A percentile compares a stretch with the other conserved stretches of the same genome.
phyloP scores from a whole-genome alignment of 495 filamentous ascomycete genomes.

The Penicillium chermesinum region DNA sequence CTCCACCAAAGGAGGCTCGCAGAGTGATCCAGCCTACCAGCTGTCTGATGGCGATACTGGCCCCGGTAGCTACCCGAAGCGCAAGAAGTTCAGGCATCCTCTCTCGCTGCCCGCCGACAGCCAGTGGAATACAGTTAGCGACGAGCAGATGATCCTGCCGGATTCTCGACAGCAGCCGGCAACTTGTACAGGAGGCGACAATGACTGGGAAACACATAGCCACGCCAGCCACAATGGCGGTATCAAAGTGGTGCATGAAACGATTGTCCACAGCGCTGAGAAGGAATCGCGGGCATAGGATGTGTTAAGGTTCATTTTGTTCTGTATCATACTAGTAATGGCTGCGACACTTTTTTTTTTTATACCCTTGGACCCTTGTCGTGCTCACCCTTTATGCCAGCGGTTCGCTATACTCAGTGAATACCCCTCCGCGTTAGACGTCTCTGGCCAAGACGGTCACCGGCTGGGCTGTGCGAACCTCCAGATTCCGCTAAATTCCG shows the following conservation, averaged over 20 bases:
- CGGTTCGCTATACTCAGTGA: too few relatives aligned
- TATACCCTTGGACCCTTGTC: too few relatives aligned
- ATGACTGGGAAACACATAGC: constrained; percentile 23
- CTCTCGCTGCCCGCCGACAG: constrained; percentile 36
- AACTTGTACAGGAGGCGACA: constrained; percentile 20
- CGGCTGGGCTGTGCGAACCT: too few relatives aligned
- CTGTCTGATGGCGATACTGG: constrained; percentile 23
- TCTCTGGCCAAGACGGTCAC: too few relatives aligned
- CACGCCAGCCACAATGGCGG: constrained; percentile 21
- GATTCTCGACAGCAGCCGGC: constrained; percentile 24
- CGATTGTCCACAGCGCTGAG: constrained; percentile 24
- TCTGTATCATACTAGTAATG: background rate
- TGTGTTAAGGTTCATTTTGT: too few relatives aligned
- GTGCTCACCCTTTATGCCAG: too few relatives aligned
- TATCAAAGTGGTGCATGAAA: constrained; percentile 29
- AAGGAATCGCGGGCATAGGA: constrained; percentile 3
- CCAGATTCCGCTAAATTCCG: constrained; percentile 17
- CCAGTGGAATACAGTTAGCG: constrained; percentile 33
- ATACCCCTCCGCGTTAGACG: too few relatives aligned
- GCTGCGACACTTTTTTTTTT: background rate
- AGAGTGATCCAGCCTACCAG: constrained; percentile 24
- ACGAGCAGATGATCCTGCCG: constrained; percentile 38
- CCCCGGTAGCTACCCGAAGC: constrained; percentile 12
- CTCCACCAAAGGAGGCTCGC: constrained; percentile 11
- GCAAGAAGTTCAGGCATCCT: constrained; percentile 36